Base-by-base conservation (phyloP, 202 grass and related monocot species). In the Thinopyrum obtusiflorum region DNA sequence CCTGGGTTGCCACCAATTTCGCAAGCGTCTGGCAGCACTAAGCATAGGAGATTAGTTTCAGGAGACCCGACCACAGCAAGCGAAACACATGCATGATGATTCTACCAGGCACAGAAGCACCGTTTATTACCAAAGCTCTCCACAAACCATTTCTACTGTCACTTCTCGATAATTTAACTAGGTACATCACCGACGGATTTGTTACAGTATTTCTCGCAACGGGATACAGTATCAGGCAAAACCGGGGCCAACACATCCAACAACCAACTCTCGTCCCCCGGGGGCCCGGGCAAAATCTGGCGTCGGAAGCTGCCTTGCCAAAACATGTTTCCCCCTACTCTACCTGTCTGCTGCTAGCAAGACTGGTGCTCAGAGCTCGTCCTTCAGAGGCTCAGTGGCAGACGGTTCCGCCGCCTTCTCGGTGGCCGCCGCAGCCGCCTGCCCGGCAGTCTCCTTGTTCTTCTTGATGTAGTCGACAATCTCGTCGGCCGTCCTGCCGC, bases 281-380 rank as follows among this genome's bases (percentile, higher is more conserved):
- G n/a, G n/a, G n/a, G n/a, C 61, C 15, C 53, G 36, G 21, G 33
- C 89, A 90, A 77, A 91, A 91, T 74, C 78, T 85, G 44, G 78
- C 32, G 24, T 59, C 85, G 49, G 68, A 88, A 88, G 85, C 72
- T 85, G 85, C 46, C 70, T 75, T 53, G 72, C 29, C 73, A 33
- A 85, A 84, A 65, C 85, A 88, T 82, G 82, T 85, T 73, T 79
- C 65, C 73, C 77, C 23, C 42, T 77, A 61, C 47, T 69, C 39
- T 10, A 64, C 86, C 76, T 71, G 55, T 51, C 62, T 33, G 61
- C 71, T 68, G 77, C 82, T 15, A 55, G 17, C 20, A n/a, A 51
- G 90, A 87, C 83, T n/a, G 31, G 67, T 92, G 49, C 17, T 53
- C 72, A 99, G 82, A 99, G 91, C 77, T 99, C 97, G 18, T 99